Base-by-base conservation (phyloP, 2,329 filamentous ascomycete genomes). In the Annulohypoxylon truncatum region DNA sequence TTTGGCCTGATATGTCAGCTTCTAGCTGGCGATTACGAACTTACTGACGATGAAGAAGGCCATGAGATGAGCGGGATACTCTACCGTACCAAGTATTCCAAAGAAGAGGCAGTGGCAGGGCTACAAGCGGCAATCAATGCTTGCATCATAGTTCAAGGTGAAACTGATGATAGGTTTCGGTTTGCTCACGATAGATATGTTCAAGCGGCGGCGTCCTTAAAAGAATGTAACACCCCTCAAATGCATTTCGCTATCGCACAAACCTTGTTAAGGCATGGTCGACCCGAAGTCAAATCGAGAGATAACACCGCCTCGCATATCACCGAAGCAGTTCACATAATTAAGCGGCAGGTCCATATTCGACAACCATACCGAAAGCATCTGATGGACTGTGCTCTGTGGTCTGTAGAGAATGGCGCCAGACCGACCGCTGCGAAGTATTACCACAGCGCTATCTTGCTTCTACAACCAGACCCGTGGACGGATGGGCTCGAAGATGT, bases 161-260 rank as follows among this genome's bases (percentile, higher is more conserved):
- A 96, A 67, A 89, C 90, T 1, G 95, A 97, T 73, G 93, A 97
- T 77, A 87, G 89, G 40, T 97, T 97, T 77, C 89, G 89, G 31
- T 97, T 97, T 77, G 89, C 90, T 31, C 94, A 97, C 77, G 94
- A 97, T 77, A 88, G 94, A 55, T 96, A 96, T 73, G 85, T 94
- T 53, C 89, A 92, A 75, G 93, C 92, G 13, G 89, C 93, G 4
- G 83, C 87, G 12, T 85, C 87, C 4, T 81, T 97, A 54, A 88
- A 87, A 67, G 89, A 94, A 75, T 89, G 87, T 73, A 89, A 91
- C 59, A 81, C 86, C 20, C 82, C 86, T 18, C 91, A 92, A 72
- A 97, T 97, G 94, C 94, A 97, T 78, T 97, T 94, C 72, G 89
- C 94, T 47, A 93, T 97, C 72, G 91, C 92, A 0, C 90, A 93